Conservation (phyloP, 495 filamentous ascomycete genomes). For the Trichoderma virens region DNA sequence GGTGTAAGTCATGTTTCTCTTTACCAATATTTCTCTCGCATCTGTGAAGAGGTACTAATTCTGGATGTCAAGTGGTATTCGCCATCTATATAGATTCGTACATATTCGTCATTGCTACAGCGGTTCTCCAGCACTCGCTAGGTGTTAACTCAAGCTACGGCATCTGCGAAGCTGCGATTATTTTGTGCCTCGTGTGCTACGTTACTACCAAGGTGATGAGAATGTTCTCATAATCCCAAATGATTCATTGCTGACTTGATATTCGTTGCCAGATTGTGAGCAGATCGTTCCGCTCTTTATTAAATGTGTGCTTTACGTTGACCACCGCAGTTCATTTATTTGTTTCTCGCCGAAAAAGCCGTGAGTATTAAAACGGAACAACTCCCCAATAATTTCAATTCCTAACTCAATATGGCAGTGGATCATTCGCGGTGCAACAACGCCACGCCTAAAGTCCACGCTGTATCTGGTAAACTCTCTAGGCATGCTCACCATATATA, state of each 20-base stretch:
- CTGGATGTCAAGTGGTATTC: constrained; percentile 33
- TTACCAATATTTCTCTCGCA: neutral
- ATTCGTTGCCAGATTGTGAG: constrained; percentile 31
- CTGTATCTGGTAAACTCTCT: constrained; percentile 46
- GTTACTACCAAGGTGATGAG: constrained; percentile 42
- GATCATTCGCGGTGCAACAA: constrained; percentile 37
- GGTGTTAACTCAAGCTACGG: constrained; percentile 33
- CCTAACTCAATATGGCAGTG: constrained; percentile 23
- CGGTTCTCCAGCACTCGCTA: constrained; percentile 41
- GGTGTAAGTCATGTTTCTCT: constrained; percentile 28
- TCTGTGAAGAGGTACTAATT: neutral
- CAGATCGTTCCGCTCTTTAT: neutral
- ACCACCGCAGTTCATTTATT: constrained; percentile 38
- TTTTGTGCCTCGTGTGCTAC: constrained; percentile 44
- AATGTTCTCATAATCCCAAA: neutral
- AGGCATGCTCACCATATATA: constrained; percentile 42
- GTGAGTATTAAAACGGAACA: constrained; percentile 23
- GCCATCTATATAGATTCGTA: constrained; percentile 44
- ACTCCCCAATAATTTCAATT: neutral
- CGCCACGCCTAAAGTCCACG: constrained; percentile 36
- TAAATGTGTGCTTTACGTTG: neutral
- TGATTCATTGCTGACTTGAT: constrained; percentile 11
- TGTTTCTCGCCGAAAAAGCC: constrained; percentile 46
- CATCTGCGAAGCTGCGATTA: constrained; percentile 41
- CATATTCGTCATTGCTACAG: constrained; percentile 41